phyloP scores from a whole-genome alignment of 208 protist genomes.

The Wallacemonas collosoma region DNA sequence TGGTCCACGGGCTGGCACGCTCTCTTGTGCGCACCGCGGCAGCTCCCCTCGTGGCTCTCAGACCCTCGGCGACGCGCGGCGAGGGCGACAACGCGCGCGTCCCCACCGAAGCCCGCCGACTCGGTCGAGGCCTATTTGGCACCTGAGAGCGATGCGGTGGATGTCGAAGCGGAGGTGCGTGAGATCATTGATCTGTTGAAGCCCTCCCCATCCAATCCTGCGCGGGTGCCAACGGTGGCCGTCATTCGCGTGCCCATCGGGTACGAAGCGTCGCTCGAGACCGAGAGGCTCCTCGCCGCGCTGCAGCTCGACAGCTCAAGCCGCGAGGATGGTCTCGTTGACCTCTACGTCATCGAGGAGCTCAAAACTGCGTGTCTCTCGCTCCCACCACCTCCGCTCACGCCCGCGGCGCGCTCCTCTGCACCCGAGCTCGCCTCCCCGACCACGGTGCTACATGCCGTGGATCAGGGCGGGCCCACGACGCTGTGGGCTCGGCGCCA shows the following conservation, averaged over 20 bases:
- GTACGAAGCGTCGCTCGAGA: conserved; percentile 39
- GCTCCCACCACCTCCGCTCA: conserved; percentile 19
- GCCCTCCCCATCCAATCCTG: conserved; percentile 18
- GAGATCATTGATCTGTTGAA: conserved; percentile 2
- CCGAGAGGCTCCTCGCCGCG: conserved; percentile 32
- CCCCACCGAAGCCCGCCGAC: background rate
- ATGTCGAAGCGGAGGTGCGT: conserved; percentile 1
- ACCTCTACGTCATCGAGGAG: conserved; percentile 57
- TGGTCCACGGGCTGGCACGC: background rate
- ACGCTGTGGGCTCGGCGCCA: background rate
- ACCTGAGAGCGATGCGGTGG: conserved; percentile 4
- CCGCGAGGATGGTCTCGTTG: conserved; percentile 56
- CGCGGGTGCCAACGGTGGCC: conserved; percentile 37
- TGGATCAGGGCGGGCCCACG: background rate
- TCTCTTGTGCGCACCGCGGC: no score
- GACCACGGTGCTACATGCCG: background rate
- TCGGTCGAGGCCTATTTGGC: background rate
- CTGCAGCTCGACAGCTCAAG: conserved; percentile 45
- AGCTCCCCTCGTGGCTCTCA: background rate
- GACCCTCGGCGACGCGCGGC: background rate
- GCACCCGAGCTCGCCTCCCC: background rate
- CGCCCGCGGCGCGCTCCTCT: background rate
- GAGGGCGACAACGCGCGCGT: background rate
- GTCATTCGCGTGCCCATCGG: conserved; percentile 32
- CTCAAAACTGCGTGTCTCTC: conserved; percentile 31